These are phyloP conservation scores for Aaosphaeria pasadenensis DNA, from an alignment of 2,329 filamentous ascomycete species.

Conservation along the genomic window DNA sequence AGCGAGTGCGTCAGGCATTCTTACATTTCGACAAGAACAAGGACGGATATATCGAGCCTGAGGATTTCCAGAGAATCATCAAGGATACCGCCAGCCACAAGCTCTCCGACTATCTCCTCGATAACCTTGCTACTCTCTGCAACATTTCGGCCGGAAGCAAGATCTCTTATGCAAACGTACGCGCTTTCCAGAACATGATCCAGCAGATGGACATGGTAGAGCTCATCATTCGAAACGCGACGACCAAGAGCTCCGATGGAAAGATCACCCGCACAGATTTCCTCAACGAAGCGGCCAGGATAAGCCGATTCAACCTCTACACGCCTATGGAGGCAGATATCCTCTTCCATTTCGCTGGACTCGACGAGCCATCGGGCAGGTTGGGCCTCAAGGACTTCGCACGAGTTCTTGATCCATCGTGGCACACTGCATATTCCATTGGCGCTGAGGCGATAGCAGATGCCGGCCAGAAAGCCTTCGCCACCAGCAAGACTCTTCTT, in stretches of 20 bases:
- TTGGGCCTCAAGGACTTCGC: conserved; percentile 82
- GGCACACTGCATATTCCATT: conserved; percentile 66
- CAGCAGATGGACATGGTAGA: conserved; percentile 97
- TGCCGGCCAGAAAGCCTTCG: conserved; percentile 52
- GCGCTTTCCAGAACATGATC: conserved; percentile 97
- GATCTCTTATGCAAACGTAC: conserved; percentile 95
- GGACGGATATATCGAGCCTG: conserved; percentile 92
- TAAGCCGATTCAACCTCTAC: conserved; percentile 92
- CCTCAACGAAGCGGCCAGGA: conserved; percentile 84
- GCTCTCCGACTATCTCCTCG: conserved; percentile 90
- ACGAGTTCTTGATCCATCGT: conserved; percentile 91
- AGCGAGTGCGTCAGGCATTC: conserved; percentile 94
- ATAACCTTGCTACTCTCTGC: conserved; percentile 88
- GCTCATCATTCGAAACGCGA: conserved; percentile 84
- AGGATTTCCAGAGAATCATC: conserved; percentile 96
- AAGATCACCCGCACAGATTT: conserved; percentile 95
- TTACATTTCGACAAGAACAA: conserved; percentile 84
- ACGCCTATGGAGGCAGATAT: conserved; percentile 99
- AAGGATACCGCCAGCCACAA: conserved; percentile 90
- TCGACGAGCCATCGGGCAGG: conserved; percentile 84
- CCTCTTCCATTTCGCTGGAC: conserved; percentile 93
- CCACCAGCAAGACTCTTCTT: conserved; percentile 57
- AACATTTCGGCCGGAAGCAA: conserved; percentile 90
- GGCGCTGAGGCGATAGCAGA: conserved; percentile 48
- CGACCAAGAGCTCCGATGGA: conserved; percentile 77